phyloP scores from a whole-genome alignment of 2,329 filamentous ascomycete species.

The Pseudohalonectria lignicola region DNA sequence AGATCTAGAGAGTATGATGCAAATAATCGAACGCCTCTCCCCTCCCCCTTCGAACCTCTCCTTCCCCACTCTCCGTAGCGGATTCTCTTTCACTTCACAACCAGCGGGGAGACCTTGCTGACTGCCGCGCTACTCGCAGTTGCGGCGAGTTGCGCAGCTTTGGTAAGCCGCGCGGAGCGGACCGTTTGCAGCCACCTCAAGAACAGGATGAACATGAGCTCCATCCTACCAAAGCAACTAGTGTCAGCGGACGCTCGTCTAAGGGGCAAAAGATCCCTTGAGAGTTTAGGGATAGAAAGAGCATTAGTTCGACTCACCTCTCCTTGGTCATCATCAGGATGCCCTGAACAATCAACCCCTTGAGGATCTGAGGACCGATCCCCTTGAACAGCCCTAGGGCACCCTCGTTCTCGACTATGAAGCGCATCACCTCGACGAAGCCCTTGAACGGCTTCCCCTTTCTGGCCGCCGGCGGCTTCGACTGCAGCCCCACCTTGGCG shows the following conservation, averaged over 20 bases:
- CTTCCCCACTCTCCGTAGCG: too few relatives aligned
- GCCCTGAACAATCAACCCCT: slow-evolving; percentile 87
- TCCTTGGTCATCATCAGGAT: slow-evolving; percentile 99
- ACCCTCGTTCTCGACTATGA: slow-evolving; percentile 85
- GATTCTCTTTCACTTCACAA: slow-evolving; percentile 15
- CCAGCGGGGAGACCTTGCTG: slow-evolving; percentile 24
- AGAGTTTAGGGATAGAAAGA: too few relatives aligned
- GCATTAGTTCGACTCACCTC: slow-evolving; percentile 41
- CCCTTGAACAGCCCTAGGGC: slow-evolving; percentile 84
- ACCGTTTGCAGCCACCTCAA: slow-evolving; percentile 70
- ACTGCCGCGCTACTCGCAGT: slow-evolving; percentile 48
- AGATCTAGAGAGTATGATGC: too few relatives aligned
- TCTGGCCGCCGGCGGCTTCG: slow-evolving; percentile 72
- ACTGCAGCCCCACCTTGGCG: slow-evolving; percentile 93
- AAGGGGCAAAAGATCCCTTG: too few relatives aligned
- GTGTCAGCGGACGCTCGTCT: too few relatives aligned
- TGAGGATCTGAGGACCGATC: slow-evolving; percentile 85
- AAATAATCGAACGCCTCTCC: too few relatives aligned
- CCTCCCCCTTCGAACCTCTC: too few relatives aligned
- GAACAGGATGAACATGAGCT: slow-evolving; percentile 76
- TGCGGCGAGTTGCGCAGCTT: slow-evolving; percentile 52
- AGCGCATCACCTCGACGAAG: slow-evolving; percentile 89
- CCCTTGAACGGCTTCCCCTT: slow-evolving; percentile 87
- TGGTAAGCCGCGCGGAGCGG: slow-evolving; percentile 57
- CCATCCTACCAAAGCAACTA: slow-evolving; percentile 48